Evolutionary conservation across 2,329 filamentous ascomycete genomes (phyloP).

Genomic region (Fusarium algeriense): DNA sequence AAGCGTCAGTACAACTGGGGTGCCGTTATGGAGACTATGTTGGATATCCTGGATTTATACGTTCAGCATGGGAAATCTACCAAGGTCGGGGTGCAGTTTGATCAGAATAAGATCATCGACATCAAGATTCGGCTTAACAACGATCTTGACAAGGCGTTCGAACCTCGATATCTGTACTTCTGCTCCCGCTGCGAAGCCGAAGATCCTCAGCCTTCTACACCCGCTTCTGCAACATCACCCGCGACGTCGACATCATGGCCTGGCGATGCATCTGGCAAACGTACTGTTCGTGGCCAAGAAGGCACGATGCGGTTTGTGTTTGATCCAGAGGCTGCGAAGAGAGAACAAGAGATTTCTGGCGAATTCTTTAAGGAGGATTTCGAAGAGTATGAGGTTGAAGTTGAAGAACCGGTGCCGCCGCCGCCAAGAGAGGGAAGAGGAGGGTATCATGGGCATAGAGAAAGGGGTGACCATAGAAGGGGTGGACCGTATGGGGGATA

Average conservation of each 20-base stretch:
- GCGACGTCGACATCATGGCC: slow-evolving; percentile 55
- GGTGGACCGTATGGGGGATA: slow-evolving; percentile 53
- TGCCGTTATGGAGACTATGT: slow-evolving; percentile 78
- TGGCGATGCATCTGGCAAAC: slow-evolving; percentile 50
- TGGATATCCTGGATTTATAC: slow-evolving; percentile 93
- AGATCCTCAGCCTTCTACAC: slow-evolving; percentile 50
- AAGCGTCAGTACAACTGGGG: slow-evolving; percentile 61
- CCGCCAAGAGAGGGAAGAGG: slow-evolving; percentile 44
- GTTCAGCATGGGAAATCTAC: slow-evolving; percentile 84
- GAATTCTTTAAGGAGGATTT: slow-evolving; percentile 79
- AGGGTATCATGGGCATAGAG: slow-evolving; percentile 50
- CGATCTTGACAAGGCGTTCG: slow-evolving; percentile 74
- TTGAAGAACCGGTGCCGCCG: slow-evolving; percentile 71
- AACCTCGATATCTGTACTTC: slow-evolving; percentile 74
- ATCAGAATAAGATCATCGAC: slow-evolving; percentile 83
- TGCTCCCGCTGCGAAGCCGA: slow-evolving; percentile 65
- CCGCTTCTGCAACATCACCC: slow-evolving; percentile 53
- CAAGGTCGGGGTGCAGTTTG: slow-evolving; percentile 77
- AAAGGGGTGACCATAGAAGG: slow-evolving; percentile 50
- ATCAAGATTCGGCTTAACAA: slow-evolving; percentile 90
- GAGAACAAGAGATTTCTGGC: slow-evolving; percentile 76
- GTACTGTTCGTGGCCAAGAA: slow-evolving; percentile 63
- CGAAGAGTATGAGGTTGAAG: slow-evolving; percentile 82
- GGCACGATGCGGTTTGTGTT: slow-evolving; percentile 92
- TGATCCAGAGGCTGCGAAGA: slow-evolving; percentile 78